A percentile compares a stretch with the other conserved stretches of the same genome.
These are phyloP conservation scores for Plantago elongata DNA, from an alignment of 257 asterid species.

Conservation along the genomic window DNA sequence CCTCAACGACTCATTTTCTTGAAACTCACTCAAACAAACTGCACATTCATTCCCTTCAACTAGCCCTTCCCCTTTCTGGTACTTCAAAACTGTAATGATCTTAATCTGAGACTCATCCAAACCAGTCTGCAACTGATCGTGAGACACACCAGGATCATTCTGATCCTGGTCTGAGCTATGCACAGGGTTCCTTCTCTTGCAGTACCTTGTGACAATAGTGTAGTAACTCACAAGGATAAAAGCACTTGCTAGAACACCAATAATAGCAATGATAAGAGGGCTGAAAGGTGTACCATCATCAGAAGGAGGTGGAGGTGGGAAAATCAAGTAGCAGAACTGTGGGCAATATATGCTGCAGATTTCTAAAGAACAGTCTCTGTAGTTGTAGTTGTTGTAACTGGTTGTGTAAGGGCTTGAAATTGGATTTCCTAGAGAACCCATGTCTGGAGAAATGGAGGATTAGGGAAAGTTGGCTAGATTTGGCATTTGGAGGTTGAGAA, in stretches of 20 bases:
- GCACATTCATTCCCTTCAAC: slow-evolving; percentile 81
- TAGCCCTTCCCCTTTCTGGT: slow-evolving; percentile 51
- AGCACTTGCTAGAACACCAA: slow-evolving; percentile 55
- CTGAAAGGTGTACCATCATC: slow-evolving; percentile 43
- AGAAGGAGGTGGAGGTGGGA: slow-evolving; percentile 75
- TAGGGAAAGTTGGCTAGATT: background rate
- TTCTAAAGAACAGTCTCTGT: slow-evolving; percentile 61
- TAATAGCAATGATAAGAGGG: slow-evolving; percentile 65
- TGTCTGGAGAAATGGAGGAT: slow-evolving; percentile 11
- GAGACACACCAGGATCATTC: slow-evolving; percentile 26
- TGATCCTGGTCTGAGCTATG: slow-evolving; percentile 20
- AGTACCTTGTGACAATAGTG: slow-evolving; percentile 54
- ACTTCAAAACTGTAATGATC: slow-evolving; percentile 60
- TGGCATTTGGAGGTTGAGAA: slow-evolving; percentile 5
- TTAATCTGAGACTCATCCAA: slow-evolving; percentile 55
- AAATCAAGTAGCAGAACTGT: slow-evolving; percentile 66
- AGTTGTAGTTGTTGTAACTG: slow-evolving; percentile 43
- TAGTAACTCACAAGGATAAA: slow-evolving; percentile 65
- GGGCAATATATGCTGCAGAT: slow-evolving; percentile 83
- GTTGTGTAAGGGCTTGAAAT: slow-evolving; percentile 27
- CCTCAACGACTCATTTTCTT: slow-evolving; percentile 61
- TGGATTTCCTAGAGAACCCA: slow-evolving; percentile 54
- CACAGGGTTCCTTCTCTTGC: slow-evolving; percentile 34
- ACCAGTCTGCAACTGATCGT: slow-evolving; percentile 48
- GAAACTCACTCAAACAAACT: slow-evolving; percentile 68